Evolutionary conservation across 208 protist genomes (phyloP).

Genomic region (Acanthamoeba culbertsoni): DNA sequence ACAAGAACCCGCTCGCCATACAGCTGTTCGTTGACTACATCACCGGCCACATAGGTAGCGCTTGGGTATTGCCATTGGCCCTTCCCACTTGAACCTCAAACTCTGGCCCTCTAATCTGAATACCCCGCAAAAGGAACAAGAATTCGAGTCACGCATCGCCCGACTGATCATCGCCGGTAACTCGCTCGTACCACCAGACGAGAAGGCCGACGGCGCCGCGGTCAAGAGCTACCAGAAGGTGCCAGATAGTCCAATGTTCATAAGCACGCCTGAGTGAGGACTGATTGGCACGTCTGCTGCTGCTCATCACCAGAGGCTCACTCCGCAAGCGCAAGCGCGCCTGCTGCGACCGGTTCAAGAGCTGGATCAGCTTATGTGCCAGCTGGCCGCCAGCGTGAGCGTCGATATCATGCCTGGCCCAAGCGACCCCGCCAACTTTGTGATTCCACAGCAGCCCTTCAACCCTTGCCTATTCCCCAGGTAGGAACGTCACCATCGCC

Average conservation of each 20-base stretch:
- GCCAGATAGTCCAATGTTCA: not conserved
- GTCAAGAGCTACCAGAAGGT: slow-evolving; percentile 43
- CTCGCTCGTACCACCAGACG: slow-evolving; percentile 59
- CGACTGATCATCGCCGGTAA: slow-evolving; percentile 71
- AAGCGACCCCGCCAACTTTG: slow-evolving; percentile 70
- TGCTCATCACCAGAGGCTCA: not conserved
- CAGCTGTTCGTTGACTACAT: slow-evolving; percentile 64
- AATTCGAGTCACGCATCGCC: slow-evolving; percentile 43
- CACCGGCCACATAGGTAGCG: slow-evolving; percentile 37
- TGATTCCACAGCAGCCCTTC: slow-evolving; percentile 75
- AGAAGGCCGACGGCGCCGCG: slow-evolving; percentile 1
- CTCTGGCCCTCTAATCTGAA: not conserved
- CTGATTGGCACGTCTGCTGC: not conserved
- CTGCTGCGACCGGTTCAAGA: slow-evolving; percentile 62
- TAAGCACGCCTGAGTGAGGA: not conserved
- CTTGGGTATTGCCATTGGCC: not conserved
- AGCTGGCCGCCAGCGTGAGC: slow-evolving; percentile 53
- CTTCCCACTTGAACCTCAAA: not conserved
- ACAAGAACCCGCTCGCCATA: not conserved
- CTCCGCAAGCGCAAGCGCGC: not conserved
- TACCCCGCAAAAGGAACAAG: slow-evolving; percentile 42
- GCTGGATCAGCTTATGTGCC: slow-evolving; percentile 46
- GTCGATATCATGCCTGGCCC: slow-evolving; percentile 73
- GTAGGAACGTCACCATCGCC: not conserved
- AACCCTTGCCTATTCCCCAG: slow-evolving; percentile 69